Evolutionary conservation across 768 basidiomycete species (phyloP).

Genomic region (Lanmaoa pseudosensibilis): DNA sequence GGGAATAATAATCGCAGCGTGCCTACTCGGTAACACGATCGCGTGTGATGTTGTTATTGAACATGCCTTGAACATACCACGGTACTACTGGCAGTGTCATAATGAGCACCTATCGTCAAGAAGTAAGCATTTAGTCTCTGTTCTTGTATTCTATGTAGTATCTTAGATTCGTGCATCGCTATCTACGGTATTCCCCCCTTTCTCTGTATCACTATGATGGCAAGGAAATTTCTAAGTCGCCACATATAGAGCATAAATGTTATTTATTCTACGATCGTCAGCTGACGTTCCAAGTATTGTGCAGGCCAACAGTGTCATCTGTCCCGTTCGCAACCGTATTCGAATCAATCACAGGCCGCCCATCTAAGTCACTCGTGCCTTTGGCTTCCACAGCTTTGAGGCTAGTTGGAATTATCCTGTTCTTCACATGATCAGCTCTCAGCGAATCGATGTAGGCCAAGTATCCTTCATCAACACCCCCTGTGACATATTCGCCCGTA

Average conservation of each 20-base stretch:
- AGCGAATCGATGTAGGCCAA: slow-evolving; percentile 70
- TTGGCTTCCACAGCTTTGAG: slow-evolving; percentile 38
- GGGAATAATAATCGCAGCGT: slow-evolving; percentile 21
- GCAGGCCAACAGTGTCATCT: slow-evolving; percentile 77
- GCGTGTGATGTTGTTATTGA: neutral
- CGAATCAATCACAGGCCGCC: slow-evolving; percentile 28
- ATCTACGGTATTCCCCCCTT: neutral
- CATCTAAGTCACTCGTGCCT: slow-evolving; percentile 24
- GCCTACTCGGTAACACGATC: slow-evolving; percentile 22
- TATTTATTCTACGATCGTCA: slow-evolving; percentile 19
- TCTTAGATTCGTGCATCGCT: slow-evolving; percentile 12
- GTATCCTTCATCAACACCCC: slow-evolving; percentile 84
- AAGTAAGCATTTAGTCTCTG: neutral
- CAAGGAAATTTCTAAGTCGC: neutral
- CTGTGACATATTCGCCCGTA: slow-evolving; percentile 95
- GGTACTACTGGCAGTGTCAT: neutral
- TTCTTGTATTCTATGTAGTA: slow-evolving; percentile 17
- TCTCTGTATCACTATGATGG: slow-evolving; percentile 9
- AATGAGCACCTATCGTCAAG: slow-evolving; percentile 6
- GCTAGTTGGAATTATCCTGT: slow-evolving; percentile 41
- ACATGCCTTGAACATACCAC: neutral
- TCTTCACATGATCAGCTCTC: slow-evolving; percentile 80
- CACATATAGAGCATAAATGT: slow-evolving; percentile 5
- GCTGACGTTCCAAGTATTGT: slow-evolving; percentile 62
- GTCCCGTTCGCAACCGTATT: slow-evolving; percentile 56